Evolutionary conservation across 1,284 basidiomycete genomes (phyloP).

Genomic region (Termitomyces sp.): DNA sequence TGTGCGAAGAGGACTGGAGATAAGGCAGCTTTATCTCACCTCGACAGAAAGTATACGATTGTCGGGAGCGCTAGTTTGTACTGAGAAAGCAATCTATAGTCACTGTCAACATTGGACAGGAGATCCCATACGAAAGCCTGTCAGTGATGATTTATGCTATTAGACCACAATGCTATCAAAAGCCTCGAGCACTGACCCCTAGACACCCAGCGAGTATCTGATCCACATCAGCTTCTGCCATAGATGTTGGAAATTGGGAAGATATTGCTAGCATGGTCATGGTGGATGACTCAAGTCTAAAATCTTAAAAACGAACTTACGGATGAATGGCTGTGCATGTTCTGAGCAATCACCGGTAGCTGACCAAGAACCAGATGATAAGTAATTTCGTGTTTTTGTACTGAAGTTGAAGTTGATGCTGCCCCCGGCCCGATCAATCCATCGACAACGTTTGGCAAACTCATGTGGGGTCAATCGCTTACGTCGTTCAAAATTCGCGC

Average conservation of each 20-base stretch:
- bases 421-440: neutral
- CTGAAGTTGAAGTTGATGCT: too few species aligned
- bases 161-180: neutral
- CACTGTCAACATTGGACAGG: slow-evolving; percentile 18
- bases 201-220: neutral
- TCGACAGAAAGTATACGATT: slow-evolving; percentile 24
- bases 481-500: neutral
- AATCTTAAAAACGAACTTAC: too few species aligned
- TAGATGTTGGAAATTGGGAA: too few species aligned
- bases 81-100: slow-evolving; percentile 21
- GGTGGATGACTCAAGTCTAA: too few species aligned
- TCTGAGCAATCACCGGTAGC: too few species aligned
- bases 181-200: slow-evolving; percentile 1
- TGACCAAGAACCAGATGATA: too few species aligned
- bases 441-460: slow-evolving; percentile 9
- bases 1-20: too few species aligned
- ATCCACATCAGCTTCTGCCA: too few species aligned
- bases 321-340: too few species aligned
- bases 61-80: slow-evolving; percentile 17
- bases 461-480: slow-evolving; percentile 3
- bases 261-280: too few species aligned
- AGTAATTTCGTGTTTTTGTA: too few species aligned
- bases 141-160: too few species aligned
- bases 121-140: slow-evolving; percentile 29
- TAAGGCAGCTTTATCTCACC: slow-evolving; percentile 13